A percentile compares a stretch with the other conserved stretches of the same genome.
phyloP scores from a whole-genome alignment of 192 early-diverging fungal genomes.

The Geosiphon pyriformis region DNA sequence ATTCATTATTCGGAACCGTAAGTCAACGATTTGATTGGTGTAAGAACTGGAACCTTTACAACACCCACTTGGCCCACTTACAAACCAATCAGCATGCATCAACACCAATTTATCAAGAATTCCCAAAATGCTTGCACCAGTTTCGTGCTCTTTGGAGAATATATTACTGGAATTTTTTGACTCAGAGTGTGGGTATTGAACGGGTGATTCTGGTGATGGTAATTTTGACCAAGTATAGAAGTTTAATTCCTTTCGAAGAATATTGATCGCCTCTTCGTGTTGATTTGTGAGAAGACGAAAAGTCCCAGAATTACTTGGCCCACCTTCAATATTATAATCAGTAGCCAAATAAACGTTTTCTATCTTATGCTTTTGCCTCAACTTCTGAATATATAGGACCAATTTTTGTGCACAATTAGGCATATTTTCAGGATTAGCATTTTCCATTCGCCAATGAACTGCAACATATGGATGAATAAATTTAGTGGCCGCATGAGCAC shows the following conservation, averaged over 20 bases:
- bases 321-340: slow-evolving; percentile 20
- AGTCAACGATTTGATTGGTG: not conserved
- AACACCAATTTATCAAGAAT: slow-evolving; percentile 28
- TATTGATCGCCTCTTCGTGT: slow-evolving; percentile 21
- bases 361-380: slow-evolving; percentile 1
- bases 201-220: no score
- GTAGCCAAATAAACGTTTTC: slow-evolving; percentile 27
- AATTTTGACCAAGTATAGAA: slow-evolving; percentile 1
- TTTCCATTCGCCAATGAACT: slow-evolving; percentile 16
- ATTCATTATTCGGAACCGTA: not conserved
- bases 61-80: slow-evolving; percentile 1
- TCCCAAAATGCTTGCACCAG: slow-evolving; percentile 1
- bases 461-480: slow-evolving; percentile 15
- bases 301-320: not conserved
- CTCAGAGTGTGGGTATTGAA: no score
- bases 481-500: not conserved
- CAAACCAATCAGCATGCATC: slow-evolving; percentile 21
- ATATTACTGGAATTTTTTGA: not conserved
- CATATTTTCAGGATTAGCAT: not conserved
- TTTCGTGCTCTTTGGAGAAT: no score
- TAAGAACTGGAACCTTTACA: not conserved
- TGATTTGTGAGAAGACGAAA: not conserved
- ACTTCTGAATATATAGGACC: not conserved
- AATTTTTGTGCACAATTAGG: slow-evolving; percentile 4
- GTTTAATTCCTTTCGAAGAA: not conserved